Evolutionary conservation across 331 rosid species (phyloP).

Genomic region (Rhamnella rubrinervis): DNA sequence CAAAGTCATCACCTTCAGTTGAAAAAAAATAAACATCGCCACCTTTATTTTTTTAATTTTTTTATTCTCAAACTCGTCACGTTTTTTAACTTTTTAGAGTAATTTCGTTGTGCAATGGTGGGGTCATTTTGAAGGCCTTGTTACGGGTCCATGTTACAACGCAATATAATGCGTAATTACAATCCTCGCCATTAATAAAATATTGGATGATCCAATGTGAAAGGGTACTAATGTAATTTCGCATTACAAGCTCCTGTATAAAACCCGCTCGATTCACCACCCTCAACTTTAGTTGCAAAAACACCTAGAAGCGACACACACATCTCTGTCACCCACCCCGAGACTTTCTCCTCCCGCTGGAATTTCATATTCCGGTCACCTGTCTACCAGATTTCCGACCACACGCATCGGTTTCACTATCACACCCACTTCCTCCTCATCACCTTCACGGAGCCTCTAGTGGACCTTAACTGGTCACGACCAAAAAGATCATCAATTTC

Average conservation of each 20-base stretch:
- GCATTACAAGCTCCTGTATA: constrained; percentile 23
- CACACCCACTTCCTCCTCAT: too few relatives aligned
- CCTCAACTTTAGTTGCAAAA: constrained; percentile 51
- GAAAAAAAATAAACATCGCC: too few relatives aligned
- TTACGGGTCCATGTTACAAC: too few relatives aligned
- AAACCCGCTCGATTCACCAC: constrained; percentile 18
- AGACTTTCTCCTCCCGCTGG: constrained; percentile 18
- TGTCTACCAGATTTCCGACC: not conserved
- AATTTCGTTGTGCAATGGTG: too few relatives aligned
- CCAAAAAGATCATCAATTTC: too few relatives aligned
- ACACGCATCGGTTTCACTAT: not conserved
- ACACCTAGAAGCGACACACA: constrained; percentile 25
- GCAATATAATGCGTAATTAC: too few relatives aligned
- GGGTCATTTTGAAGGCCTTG: too few relatives aligned
- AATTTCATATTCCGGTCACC: constrained; percentile 18
- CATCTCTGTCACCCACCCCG: not conserved
- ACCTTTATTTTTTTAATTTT: too few relatives aligned
- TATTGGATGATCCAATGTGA: not conserved
- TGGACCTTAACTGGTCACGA: too few relatives aligned
- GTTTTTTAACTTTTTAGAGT: too few relatives aligned
- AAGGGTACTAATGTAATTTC: constrained; percentile 17
- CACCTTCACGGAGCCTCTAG: not conserved
- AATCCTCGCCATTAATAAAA: not conserved
- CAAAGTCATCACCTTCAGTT: too few relatives aligned
- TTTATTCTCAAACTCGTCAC: too few relatives aligned